These are phyloP conservation scores for Hysterangium stoloniferum DNA, from an alignment of 768 basidiomycete genomes.

Conservation along the genomic window DNA sequence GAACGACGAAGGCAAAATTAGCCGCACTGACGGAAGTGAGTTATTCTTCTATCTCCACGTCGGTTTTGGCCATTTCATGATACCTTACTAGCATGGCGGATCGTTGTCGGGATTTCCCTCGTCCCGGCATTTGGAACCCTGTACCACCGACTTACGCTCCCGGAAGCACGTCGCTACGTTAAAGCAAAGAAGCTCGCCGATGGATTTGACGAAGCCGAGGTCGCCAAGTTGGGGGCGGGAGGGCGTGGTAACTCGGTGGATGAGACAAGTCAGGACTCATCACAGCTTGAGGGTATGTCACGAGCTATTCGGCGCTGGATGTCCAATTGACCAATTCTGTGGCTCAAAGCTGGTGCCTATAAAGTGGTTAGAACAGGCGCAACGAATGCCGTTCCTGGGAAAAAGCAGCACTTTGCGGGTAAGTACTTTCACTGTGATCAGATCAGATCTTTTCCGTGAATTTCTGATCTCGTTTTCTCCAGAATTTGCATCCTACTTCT, in stretches of 20 bases:
- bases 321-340: too few relatives aligned
- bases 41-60: conserved; percentile 10
- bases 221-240: background rate
- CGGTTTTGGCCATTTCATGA: background rate
- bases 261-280: conserved; percentile 25
- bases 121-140: conserved; percentile 68
- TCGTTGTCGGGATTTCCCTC: conserved; percentile 65
- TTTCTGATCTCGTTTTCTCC: background rate
- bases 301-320: too few relatives aligned
- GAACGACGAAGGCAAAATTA: conserved; percentile 47
- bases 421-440: background rate
- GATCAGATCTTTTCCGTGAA: background rate
- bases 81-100: conserved; percentile 51
- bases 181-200: conserved; percentile 30
- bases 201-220: conserved; percentile 2
- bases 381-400: conserved; percentile 24
- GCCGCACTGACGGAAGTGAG: conserved; percentile 64
- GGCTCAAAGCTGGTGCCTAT: too few relatives aligned
- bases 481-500: conserved; percentile 65
- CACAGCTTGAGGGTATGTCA: too few relatives aligned
- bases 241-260: conserved; percentile 17
- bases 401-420: conserved; percentile 50
- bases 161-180: conserved; percentile 54
- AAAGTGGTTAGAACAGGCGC: conserved; percentile 1
- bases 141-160: conserved; percentile 68